Percentiles rank a stretch among this genome's conserved stretches.
These are phyloP conservation scores for Brassica juncea DNA, from an alignment of 345 rosid species.

Conservation along the genomic window DNA sequence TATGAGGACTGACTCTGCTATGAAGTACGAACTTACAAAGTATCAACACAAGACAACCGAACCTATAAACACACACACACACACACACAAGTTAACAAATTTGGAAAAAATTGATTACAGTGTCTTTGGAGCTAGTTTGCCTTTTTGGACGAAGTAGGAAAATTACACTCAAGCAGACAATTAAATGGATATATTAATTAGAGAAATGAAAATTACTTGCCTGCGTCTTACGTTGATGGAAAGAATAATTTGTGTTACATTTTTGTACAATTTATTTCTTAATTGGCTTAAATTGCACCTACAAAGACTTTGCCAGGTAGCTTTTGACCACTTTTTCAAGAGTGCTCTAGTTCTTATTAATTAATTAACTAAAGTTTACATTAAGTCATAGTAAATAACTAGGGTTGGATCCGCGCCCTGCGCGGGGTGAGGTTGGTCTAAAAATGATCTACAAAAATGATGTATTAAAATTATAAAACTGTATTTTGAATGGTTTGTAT, in stretches of 20 bases:
- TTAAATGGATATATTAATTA: not conserved
- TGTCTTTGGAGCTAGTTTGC: not conserved
- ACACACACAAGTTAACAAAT: not conserved
- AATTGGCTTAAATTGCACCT: slow-evolving; percentile 14
- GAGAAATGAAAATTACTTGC: not conserved
- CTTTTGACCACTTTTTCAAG: slow-evolving; percentile 38
- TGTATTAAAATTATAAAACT: no score
- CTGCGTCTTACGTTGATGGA: not conserved
- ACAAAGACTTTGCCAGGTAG: slow-evolving; percentile 15
- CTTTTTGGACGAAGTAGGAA: not conserved
- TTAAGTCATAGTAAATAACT: slow-evolving; percentile 3
- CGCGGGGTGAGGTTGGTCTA: no score
- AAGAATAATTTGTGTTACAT: slow-evolving; percentile 14
- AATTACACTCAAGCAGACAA: not conserved
- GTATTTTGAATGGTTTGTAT: no score
- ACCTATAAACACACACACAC: not conserved
- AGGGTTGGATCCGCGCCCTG: no score
- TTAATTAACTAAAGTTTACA: slow-evolving; percentile 12
- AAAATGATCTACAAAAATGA: no score
- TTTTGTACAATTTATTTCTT: slow-evolving; percentile 5
- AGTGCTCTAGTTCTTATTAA: slow-evolving; percentile 18
- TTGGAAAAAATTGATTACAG: not conserved
- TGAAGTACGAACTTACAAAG: not conserved
- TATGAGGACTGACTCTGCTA: not conserved
- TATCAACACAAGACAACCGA: not conserved